These are phyloP conservation scores for Rhodotorula sp. DNA, from an alignment of 1,284 basidiomycete genomes.

Conservation along the genomic window DNA sequence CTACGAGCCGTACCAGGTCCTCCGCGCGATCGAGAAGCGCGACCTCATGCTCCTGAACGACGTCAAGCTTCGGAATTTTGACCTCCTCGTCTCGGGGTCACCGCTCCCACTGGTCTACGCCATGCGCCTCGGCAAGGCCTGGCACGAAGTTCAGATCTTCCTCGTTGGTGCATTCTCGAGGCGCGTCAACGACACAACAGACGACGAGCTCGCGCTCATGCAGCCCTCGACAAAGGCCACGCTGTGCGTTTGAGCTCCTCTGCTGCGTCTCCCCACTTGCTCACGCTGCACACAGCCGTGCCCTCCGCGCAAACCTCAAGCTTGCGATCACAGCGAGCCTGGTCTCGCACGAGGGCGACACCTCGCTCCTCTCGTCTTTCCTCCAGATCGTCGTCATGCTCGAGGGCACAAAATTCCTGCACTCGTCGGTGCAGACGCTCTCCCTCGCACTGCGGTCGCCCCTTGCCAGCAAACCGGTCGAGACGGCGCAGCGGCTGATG, in stretches of 20 bases:
- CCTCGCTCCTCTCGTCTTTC: slow-evolving; percentile 42
- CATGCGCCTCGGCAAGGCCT: slow-evolving; percentile 29
- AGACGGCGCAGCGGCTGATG: slow-evolving; percentile 32
- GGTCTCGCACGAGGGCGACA: slow-evolving; percentile 23
- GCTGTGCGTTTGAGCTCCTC: slow-evolving; percentile 12
- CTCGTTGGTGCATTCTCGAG: slow-evolving; percentile 39
- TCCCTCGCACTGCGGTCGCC: slow-evolving; percentile 40
- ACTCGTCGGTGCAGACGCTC: slow-evolving; percentile 36
- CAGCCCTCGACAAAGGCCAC: slow-evolving; percentile 29
- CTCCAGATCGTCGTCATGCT: slow-evolving; percentile 47
- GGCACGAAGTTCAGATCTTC: slow-evolving; percentile 44
- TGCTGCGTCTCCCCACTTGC: neutral
- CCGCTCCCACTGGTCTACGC: slow-evolving; percentile 36
- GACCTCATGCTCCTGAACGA: slow-evolving; percentile 34
- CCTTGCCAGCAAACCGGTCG: slow-evolving; percentile 34
- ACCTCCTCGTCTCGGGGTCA: slow-evolving; percentile 23
- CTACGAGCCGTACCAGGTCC: slow-evolving; percentile 33
- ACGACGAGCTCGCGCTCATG: slow-evolving; percentile 35
- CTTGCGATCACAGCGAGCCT: slow-evolving; percentile 43
- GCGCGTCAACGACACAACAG: slow-evolving; percentile 45
- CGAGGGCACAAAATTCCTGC: slow-evolving; percentile 43
- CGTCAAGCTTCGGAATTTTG: slow-evolving; percentile 28
- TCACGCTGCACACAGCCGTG: slow-evolving; percentile 12
- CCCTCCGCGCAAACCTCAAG: slow-evolving; percentile 45
- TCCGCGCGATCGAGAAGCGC: slow-evolving; percentile 36